Conservation (phyloP, 2,329 filamentous ascomycete genomes). For the Trichoderma guizhouense region DNA sequence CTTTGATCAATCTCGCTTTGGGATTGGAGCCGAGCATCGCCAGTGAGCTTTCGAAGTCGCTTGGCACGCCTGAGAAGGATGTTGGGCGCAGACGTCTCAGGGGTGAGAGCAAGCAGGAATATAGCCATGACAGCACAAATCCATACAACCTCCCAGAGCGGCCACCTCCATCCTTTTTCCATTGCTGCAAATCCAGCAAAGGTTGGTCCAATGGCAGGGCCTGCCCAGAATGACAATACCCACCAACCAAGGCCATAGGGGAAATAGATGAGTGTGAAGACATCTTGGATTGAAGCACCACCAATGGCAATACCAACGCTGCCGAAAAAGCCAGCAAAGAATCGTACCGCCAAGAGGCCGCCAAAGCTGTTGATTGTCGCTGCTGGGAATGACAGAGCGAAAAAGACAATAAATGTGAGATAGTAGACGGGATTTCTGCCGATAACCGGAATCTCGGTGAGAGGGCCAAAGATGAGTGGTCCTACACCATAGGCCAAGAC, state of each 20-base stretch:
- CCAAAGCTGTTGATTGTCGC: not conserved
- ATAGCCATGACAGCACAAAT: constrained; percentile 49
- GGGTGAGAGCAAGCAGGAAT: constrained; percentile 53
- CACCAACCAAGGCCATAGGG: constrained; percentile 58
- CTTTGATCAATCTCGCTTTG: constrained; percentile 25
- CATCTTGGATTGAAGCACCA: constrained; percentile 49
- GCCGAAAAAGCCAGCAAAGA: constrained; percentile 63
- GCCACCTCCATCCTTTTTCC: constrained; percentile 54
- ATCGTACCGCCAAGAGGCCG: constrained; percentile 60
- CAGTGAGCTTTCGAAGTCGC: constrained; percentile 42
- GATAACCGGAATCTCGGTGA: not conserved
- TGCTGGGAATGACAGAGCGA: constrained; percentile 1
- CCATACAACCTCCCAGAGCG: constrained; percentile 56
- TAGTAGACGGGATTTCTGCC: constrained; percentile 4
- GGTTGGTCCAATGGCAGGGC: constrained; percentile 2
- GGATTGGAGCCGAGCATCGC: constrained; percentile 20
- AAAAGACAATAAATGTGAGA: constrained; percentile 1
- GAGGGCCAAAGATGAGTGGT: not conserved
- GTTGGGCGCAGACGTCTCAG: constrained; percentile 53
- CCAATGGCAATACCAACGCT: constrained; percentile 60
- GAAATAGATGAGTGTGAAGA: constrained; percentile 51
- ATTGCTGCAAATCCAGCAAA: constrained; percentile 43
- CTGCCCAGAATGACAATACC: constrained; percentile 43
- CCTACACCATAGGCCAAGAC: constrained; percentile 5
- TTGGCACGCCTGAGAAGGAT: constrained; percentile 55